A percentile compares a stretch with the other conserved stretches of the same genome.
phyloP scores from a whole-genome alignment of 2,329 filamentous ascomycete species.

The Fusarium sambucinum region DNA sequence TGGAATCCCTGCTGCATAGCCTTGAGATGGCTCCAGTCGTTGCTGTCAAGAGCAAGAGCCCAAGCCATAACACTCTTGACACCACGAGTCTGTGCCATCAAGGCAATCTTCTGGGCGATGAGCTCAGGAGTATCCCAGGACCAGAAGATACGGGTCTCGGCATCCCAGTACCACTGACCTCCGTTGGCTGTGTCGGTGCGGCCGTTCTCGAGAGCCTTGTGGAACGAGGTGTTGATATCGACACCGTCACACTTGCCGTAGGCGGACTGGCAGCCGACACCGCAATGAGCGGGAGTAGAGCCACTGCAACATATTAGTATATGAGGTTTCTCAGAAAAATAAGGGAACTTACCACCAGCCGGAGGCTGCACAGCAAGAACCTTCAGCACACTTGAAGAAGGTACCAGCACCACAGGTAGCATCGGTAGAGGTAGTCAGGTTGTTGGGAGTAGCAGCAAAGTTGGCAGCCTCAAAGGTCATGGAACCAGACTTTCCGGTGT shows the following conservation, averaged over 20 bases:
- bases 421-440: conserved; percentile 37
- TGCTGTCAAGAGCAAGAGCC: conserved; percentile 64
- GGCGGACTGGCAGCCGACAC: conserved; percentile 36
- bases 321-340: fast-evolving
- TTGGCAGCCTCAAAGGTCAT: conserved; percentile 56
- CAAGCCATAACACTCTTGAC: conserved; percentile 67
- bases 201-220: conserved; percentile 56
- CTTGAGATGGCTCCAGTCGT: conserved; percentile 58
- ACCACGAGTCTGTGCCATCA: conserved; percentile 54
- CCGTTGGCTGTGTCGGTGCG: conserved; percentile 61
- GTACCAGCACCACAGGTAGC: conserved; percentile 39
- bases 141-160: conserved; percentile 62
- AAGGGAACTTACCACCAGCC: conserved; percentile 41
- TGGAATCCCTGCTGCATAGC: conserved; percentile 53
- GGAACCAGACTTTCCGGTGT: conserved; percentile 64
- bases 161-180: conserved; percentile 68
- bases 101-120: conserved; percentile 61
- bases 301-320: conserved; percentile 18
- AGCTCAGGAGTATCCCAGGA: conserved; percentile 66
- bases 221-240: conserved; percentile 52
- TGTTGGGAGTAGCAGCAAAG: conserved; percentile 36
- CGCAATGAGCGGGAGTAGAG: conserved; percentile 37
- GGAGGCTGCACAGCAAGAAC: conserved; percentile 35
- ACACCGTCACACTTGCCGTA: conserved; percentile 38
- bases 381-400: conserved; percentile 30